Percentiles rank a stretch among this genome's conserved stretches.
phyloP scores from a whole-genome alignment of 257 asterid genomes.

The Solanum tarapatanum region DNA sequence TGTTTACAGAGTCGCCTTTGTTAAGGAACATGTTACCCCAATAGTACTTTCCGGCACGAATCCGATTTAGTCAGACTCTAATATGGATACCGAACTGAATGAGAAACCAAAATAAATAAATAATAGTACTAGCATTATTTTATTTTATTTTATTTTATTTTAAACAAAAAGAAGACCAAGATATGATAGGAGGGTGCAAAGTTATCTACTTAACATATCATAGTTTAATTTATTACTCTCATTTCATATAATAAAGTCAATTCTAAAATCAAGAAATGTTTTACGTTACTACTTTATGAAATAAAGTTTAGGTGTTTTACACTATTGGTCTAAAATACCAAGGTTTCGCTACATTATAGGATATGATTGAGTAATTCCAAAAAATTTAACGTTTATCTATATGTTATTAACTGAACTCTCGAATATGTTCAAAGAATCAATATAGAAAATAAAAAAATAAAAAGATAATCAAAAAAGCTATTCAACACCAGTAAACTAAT shows the following conservation, averaged over 20 bases:
- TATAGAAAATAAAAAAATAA: background rate
- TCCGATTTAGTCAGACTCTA: too few relatives aligned
- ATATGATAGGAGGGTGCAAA: background rate
- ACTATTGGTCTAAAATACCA: background rate
- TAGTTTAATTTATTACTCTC: background rate
- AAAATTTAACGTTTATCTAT: background rate
- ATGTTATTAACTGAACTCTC: background rate
- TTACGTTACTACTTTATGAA: background rate
- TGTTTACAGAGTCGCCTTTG: too few relatives aligned
- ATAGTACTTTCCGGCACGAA: too few relatives aligned
- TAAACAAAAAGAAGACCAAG: background rate
- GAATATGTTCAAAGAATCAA: background rate
- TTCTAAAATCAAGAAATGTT: background rate
- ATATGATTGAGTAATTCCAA: background rate
- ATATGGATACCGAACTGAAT: too few relatives aligned
- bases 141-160: too few relatives aligned
- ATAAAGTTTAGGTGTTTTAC: background rate
- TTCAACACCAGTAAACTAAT: background rate
- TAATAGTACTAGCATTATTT: too few relatives aligned
- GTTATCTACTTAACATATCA: background rate
- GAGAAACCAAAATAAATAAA: too few relatives aligned
- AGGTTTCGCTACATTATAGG: background rate
- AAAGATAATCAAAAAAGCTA: background rate
- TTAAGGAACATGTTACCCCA: too few relatives aligned
- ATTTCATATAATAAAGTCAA: background rate